Base-by-base conservation (phyloP, 2,329 filamentous ascomycete genomes). In the Diplodia sapinea region DNA sequence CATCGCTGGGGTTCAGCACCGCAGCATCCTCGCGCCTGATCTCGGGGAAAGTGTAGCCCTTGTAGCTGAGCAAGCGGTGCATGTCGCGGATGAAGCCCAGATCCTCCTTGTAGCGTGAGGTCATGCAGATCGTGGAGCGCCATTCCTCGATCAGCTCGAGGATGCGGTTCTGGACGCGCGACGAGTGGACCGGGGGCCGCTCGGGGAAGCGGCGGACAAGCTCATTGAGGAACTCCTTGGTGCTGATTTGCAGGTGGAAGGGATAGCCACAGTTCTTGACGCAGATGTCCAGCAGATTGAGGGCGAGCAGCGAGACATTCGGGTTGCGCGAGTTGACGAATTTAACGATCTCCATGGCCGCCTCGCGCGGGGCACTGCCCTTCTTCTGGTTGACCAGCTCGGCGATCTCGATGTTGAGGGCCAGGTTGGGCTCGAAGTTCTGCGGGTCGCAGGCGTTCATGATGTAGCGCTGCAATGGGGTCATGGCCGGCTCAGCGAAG, bases 211-310 rank as follows among this genome's bases (percentile, higher is more conserved):
- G 88, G 72, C 95, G 89, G 70, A 99, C 95, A 69, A 99, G 89
- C 83, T 99, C 95, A 81, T 99, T 99, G 74, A 99, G 88, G 74
- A 99, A 99, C 76, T 99, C 95, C 80, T 99, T 99, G 72, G 95
- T 98, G 80, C 92, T 94, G 77, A 99, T 97, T 81, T 99, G 95
- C 68, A 99, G 88, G 77, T 99, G 95, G 80, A 99, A 99, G 1
- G 95, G 94, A 78, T 99, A 99, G 74, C 95, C 95, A 85, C 95
- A 99, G 82, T 99, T 99, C 85, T 99, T 99, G 80, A 98, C 95
- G 80, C 95, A 98, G 71, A 98, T 98, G 79, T 99, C 95, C 77
- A 99, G 91, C 72, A 99, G 88, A 74, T 85, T 89, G 76, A 98
- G 86, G 69, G 95, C 94, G 68, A 98, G 86, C 72, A 99, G 84